phyloP scores from a whole-genome alignment of 1,139 yeast species.

The Pichia sp. region DNA sequence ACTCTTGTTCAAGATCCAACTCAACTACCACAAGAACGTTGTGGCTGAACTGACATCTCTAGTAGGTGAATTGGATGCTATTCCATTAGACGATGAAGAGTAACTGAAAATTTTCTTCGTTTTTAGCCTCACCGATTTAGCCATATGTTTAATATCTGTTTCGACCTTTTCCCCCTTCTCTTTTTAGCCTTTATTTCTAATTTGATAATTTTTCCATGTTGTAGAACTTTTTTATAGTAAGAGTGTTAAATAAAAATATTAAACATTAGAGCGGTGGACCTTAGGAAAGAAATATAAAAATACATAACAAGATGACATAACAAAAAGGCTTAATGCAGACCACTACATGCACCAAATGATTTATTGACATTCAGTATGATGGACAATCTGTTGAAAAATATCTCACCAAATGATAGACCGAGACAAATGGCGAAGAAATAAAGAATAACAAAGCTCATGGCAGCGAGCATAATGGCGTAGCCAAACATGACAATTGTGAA shows the following conservation, averaged over 20 bases:
- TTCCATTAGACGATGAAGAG: constrained; percentile 40
- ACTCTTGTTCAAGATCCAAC: constrained; percentile 60
- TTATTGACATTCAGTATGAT: constrained; percentile 35
- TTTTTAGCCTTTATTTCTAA: neutral
- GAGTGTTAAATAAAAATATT: neutral
- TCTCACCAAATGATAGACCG: constrained; percentile 67
- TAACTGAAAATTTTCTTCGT: constrained; percentile 6
- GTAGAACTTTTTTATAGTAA: neutral
- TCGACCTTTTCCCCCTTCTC: neutral
- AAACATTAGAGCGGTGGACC: neutral
- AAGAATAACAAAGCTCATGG: constrained; percentile 61
- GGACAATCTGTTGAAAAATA: constrained; percentile 56
- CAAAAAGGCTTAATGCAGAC: constrained; percentile 19
- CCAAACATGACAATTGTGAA: constrained; percentile 62
- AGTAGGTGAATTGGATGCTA: constrained; percentile 39
- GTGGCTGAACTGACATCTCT: constrained; percentile 40
- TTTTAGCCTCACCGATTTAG: neutral
- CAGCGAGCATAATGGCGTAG: constrained; percentile 70
- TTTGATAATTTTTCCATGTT: neutral
- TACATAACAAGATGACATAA: too few species aligned
- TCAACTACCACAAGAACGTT: constrained; percentile 59
- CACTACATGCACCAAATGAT: constrained; percentile 27
- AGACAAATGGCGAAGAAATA: constrained; percentile 69
- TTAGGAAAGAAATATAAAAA: neutral
- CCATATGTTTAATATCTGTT: too few species aligned